phyloP scores from a whole-genome alignment of 2,329 filamentous ascomycete genomes.

The Emmonsiellopsis sp. region DNA sequence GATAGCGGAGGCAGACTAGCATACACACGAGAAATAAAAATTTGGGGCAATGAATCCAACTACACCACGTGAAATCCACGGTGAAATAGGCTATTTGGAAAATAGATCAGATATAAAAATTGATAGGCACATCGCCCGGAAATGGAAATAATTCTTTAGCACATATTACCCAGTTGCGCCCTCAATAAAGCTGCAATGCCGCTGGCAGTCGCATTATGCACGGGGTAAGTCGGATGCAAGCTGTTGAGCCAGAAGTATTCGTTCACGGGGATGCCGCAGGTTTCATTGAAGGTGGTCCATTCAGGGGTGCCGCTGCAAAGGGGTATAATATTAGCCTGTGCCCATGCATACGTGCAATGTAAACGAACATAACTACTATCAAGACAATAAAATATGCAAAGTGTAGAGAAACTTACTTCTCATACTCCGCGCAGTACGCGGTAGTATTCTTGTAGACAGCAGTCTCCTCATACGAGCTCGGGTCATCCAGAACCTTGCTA shows the following conservation, averaged over 20 bases:
- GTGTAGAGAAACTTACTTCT: constrained; percentile 13
- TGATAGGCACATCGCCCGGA: no score
- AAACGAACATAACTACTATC: neutral
- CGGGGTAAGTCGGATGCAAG: constrained; percentile 38
- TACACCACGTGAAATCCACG: no score
- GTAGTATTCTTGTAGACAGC: constrained; percentile 32
- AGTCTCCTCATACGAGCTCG: constrained; percentile 29
- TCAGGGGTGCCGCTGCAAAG: neutral
- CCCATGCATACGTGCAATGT: neutral
- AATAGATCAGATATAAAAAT: no score
- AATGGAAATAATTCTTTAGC: no score
- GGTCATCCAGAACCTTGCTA: constrained; percentile 30
- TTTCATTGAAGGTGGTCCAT: constrained; percentile 8
- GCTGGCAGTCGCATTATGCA: constrained; percentile 36
- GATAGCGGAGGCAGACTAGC: no score
- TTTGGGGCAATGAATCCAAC: no score
- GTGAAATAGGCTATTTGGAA: no score
- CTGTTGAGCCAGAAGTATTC: constrained; percentile 40
- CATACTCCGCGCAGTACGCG: constrained; percentile 31
- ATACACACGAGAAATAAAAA: no score
- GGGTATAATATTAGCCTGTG: neutral
- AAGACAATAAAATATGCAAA: neutral
- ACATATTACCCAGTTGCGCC: neutral
- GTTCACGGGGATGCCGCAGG: constrained; percentile 33
- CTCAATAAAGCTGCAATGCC: constrained; percentile 14